Evolutionary conservation across 257 asterid genomes (phyloP), one percentile per base, ranked within the genome.

Genomic region (Pogostemon cablin): DNA sequence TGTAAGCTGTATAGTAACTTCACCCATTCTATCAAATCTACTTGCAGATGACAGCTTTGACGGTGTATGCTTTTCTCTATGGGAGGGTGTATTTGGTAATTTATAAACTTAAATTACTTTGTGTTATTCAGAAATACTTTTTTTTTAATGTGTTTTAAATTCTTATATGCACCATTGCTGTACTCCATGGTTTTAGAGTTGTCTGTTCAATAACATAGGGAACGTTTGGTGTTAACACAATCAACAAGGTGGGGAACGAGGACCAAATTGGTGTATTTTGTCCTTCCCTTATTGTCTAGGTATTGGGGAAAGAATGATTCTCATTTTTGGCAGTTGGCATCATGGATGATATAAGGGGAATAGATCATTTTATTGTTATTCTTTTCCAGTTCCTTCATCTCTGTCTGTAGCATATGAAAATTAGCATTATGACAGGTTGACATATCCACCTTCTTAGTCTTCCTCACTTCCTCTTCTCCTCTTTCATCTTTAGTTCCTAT

Each of bases 1-100:
- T 65, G 37, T n/a, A 15, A 67, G 63, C 48, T 61, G 4, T 38
- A 38, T 65, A 15, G 6, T 72, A 44, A 75, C 75, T 46, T 77
- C 55, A 60, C 66, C 20, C 4, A 38, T 72, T 62, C 17, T 39
- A 59, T 66, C 58, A 53, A 80, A 25, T 25, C 32, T 25, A 65
- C 70, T 10, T 88, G 97, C 97, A 93, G 99, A 73, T 93, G 86
- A 93, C 99, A 38, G 98, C 91, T 79, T 87, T 93, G 80, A 87
- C 96, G 53, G 84, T 88, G 65, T 93, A 91, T 67, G 79, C 88
- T 54, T 93, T 93, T 82, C 99, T 93, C 67, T 93, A 93, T 40
- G 99, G 99, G 79, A 89, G 93, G 81, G 86, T 89, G 71, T 93
- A 93, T 78, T 78, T 93, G 96, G 99, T 93, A 84, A 84, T 82